Evolutionary conservation across 768 basidiomycete genomes (phyloP).

Genomic region (Macrocybe gigantea): DNA sequence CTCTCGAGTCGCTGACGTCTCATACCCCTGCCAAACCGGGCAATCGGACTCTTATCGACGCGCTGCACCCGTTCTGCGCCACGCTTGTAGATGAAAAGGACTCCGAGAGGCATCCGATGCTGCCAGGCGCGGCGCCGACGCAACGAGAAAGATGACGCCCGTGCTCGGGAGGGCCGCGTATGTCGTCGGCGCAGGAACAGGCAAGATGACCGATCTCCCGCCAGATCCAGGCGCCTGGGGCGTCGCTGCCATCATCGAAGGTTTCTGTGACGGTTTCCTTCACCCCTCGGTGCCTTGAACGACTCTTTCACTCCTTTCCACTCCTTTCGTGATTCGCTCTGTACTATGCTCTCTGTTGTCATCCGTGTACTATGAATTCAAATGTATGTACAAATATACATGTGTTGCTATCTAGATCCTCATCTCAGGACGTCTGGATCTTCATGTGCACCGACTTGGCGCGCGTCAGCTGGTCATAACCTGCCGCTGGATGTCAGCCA

Average conservation of each 20-base stretch:
- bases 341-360: too few relatives aligned
- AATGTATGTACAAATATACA: neutral
- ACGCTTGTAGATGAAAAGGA: conserved; percentile 19
- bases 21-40: conserved; percentile 49
- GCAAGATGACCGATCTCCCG: conserved; percentile 20
- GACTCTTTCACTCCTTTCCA: neutral
- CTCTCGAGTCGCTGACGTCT: conserved; percentile 23
- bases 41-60: conserved; percentile 54
- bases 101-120: conserved; percentile 25
- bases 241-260: conserved; percentile 34
- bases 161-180: conserved; percentile 48
- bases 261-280: conserved; percentile 14
- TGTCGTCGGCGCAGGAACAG: conserved; percentile 25
- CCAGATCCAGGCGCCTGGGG: conserved; percentile 58
- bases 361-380: too few relatives aligned
- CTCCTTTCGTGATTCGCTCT: neutral
- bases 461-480: conserved; percentile 81
- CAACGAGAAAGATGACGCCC: conserved; percentile 40
- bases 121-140: conserved; percentile 38
- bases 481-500: conserved; percentile 28
- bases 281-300: too few relatives aligned
- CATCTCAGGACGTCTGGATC: conserved; percentile 42
- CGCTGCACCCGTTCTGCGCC: conserved; percentile 40
- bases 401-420: neutral
- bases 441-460: conserved; percentile 84